Evolutionary conservation across 495 filamentous ascomycete species (phyloP).

Genomic region (Lichina pygmaea): DNA sequence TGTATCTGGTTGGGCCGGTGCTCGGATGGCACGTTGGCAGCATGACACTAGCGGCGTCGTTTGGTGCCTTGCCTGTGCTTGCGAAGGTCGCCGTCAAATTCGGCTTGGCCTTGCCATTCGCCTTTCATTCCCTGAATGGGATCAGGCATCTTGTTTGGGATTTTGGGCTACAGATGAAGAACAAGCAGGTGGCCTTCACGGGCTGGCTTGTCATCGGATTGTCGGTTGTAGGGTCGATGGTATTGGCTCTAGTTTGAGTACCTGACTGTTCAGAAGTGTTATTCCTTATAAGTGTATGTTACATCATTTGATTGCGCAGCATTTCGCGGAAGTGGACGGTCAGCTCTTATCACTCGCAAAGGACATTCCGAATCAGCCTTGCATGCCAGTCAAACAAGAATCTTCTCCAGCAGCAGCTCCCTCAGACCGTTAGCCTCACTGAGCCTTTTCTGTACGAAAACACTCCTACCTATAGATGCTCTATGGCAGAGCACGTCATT

Average conservation of each 20-base stretch:
- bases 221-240: slow-evolving; percentile 31
- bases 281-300: too few species aligned
- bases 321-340: too few species aligned
- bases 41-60: slow-evolving; percentile 46
- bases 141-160: slow-evolving; percentile 82
- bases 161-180: slow-evolving; percentile 35
- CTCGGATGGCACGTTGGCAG: slow-evolving; percentile 71
- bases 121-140: slow-evolving; percentile 68
- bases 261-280: background rate
- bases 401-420: too few species aligned
- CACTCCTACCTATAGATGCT: too few species aligned
- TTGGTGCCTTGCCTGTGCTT: slow-evolving; percentile 41
- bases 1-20: slow-evolving; percentile 60
- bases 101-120: slow-evolving; percentile 51
- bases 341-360: too few species aligned
- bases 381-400: too few species aligned
- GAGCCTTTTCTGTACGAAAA: too few species aligned
- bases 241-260: slow-evolving; percentile 27
- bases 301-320: too few species aligned
- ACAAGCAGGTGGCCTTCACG: slow-evolving; percentile 40
- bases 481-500: too few species aligned
- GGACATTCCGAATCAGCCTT: too few species aligned
- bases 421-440: too few species aligned
- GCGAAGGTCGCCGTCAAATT: slow-evolving; percentile 52
- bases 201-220: slow-evolving; percentile 52